phyloP scores from a whole-genome alignment of 208 protist species.

The Acanthamoeba sp. region DNA sequence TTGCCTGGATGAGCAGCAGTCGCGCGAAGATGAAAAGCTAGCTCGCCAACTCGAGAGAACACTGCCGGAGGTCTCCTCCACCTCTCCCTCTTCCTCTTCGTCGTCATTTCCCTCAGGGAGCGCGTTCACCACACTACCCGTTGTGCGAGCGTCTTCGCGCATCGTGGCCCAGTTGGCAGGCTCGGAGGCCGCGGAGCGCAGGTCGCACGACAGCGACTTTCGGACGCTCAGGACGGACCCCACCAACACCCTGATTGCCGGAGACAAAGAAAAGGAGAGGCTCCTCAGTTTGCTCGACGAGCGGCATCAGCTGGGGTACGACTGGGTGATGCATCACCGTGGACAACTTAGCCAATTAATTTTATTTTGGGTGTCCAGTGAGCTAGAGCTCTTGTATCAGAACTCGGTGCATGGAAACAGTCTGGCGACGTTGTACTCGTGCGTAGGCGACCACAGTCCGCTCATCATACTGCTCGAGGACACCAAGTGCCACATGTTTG shows the following conservation, averaged over 20 bases:
- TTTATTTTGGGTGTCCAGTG: background rate
- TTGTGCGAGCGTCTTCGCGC: background rate
- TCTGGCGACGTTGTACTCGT: conserved; percentile 38
- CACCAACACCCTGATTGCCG: background rate
- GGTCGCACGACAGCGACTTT: background rate
- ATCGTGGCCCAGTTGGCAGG: background rate
- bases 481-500: conserved; percentile 11
- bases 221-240: background rate
- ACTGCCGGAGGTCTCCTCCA: background rate
- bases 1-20: conserved; percentile 34
- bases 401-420: conserved; percentile 45
- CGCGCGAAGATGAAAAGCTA: conserved; percentile 31
- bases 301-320: conserved; percentile 26
- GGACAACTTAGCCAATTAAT: too few relatives aligned
- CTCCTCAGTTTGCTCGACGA: conserved; percentile 3
- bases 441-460: background rate
- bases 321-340: too few relatives aligned
- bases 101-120: background rate
- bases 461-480: conserved; percentile 48
- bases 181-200: background rate
- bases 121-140: background rate
- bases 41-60: background rate
- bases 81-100: background rate
- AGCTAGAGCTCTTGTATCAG: conserved; percentile 55
- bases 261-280: background rate